phyloP scores from a whole-genome alignment of 1,284 basidiomycete genomes.

The Pterulicium gracile region DNA sequence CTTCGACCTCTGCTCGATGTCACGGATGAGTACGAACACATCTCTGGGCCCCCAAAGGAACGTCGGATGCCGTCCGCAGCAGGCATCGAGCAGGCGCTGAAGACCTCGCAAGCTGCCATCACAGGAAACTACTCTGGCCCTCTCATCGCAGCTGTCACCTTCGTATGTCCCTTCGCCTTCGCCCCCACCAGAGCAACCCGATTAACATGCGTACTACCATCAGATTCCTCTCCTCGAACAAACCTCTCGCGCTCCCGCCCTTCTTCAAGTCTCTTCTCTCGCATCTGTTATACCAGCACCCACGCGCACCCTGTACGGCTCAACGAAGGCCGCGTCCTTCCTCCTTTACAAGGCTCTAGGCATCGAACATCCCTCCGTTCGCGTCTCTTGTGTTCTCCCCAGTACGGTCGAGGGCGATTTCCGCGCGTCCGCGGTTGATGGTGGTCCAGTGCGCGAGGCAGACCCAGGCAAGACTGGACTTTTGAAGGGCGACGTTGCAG shows the following conservation, averaged over 20 bases:
- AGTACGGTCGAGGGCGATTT: slow-evolving; percentile 69
- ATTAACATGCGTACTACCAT: background rate
- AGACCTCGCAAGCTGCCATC: slow-evolving; percentile 43
- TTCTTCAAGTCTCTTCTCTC: slow-evolving; percentile 74
- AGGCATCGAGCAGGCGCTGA: slow-evolving; percentile 39
- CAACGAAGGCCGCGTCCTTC: slow-evolving; percentile 77
- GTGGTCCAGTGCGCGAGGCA: slow-evolving; percentile 35
- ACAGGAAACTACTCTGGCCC: slow-evolving; percentile 59
- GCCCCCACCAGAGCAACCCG: background rate
- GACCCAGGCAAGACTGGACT: slow-evolving; percentile 48
- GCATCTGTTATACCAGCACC: slow-evolving; percentile 80
- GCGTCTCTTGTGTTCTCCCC: slow-evolving; percentile 49
- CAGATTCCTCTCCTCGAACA: slow-evolving; percentile 72
- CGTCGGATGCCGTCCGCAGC: slow-evolving; percentile 24
- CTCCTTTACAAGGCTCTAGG: slow-evolving; percentile 70
- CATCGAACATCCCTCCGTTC: slow-evolving; percentile 63
- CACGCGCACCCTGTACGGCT: slow-evolving; percentile 75
- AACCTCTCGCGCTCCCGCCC: slow-evolving; percentile 61
- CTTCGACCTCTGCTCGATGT: slow-evolving; percentile 69
- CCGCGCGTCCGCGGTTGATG: slow-evolving; percentile 67
- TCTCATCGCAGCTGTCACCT: slow-evolving; percentile 50
- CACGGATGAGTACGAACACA: slow-evolving; percentile 46
- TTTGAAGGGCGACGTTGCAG: slow-evolving; percentile 43
- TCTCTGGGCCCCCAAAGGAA: too few species aligned
- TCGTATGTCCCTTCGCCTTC: slow-evolving; percentile 54